These are phyloP conservation scores for Achaetomium macrosporum DNA, from an alignment of 2,329 filamentous ascomycete genomes.

Conservation along the genomic window DNA sequence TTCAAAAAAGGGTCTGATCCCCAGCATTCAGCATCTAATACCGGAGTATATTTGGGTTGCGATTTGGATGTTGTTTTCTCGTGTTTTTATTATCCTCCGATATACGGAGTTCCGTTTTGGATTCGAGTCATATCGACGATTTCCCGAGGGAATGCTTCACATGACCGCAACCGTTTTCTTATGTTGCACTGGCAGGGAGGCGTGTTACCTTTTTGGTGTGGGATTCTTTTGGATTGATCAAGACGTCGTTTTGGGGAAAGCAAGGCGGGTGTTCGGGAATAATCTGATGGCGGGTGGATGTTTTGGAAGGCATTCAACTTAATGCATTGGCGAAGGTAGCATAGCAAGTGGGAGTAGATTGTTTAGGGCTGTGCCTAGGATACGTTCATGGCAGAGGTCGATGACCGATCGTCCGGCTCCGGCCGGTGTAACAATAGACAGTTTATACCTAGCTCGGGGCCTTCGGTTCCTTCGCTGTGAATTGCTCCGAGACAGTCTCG, in stretches of 20 bases:
- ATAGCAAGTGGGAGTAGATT: not conserved
- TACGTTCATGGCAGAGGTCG: not conserved
- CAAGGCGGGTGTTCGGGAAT: slow-evolving; percentile 5
- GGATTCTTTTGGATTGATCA: not conserved
- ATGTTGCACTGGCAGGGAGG: slow-evolving; percentile 1
- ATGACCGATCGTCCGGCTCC: not conserved
- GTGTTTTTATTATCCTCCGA: too few species aligned
- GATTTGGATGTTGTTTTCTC: not conserved
- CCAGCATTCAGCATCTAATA: slow-evolving; percentile 10
- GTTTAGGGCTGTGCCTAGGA: not conserved
- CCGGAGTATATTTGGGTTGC: slow-evolving; percentile 2
- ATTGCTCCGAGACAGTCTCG: not conserved
- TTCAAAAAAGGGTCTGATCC: slow-evolving; percentile 6
- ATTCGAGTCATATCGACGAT: slow-evolving; percentile 8
- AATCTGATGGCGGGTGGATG: slow-evolving; percentile 1
- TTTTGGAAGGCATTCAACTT: not conserved
- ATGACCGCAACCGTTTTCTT: slow-evolving; percentile 7
- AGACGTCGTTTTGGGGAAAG: not conserved
- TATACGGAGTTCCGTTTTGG: not conserved
- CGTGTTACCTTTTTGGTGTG: not conserved
- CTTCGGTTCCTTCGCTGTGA: not conserved
- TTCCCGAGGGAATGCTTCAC: not conserved
- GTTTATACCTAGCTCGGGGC: not conserved
- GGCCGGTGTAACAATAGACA: slow-evolving; percentile 10
- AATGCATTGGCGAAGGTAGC: not conserved